phyloP scores from a whole-genome alignment of 768 basidiomycete species.

The Hygrophoropsis aurantiaca region DNA sequence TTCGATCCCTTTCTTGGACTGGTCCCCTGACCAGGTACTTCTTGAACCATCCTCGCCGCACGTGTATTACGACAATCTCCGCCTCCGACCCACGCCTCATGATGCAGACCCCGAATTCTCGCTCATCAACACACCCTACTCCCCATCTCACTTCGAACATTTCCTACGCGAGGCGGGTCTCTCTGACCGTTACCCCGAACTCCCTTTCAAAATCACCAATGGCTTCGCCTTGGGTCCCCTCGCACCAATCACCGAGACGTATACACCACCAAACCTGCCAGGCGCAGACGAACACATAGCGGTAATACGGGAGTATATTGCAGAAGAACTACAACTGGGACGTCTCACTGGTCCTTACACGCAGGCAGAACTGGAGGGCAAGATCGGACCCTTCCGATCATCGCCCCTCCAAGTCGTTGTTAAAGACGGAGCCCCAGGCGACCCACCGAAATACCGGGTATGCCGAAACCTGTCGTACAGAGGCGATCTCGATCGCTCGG shows the following conservation, averaged over 20 bases:
- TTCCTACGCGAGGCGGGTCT: background rate
- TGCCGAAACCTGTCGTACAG: slow-evolving; percentile 22
- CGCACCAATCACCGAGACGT: slow-evolving; percentile 3
- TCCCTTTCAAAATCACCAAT: slow-evolving; percentile 3
- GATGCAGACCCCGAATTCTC: background rate
- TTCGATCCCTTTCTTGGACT: background rate
- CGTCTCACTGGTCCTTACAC: slow-evolving; percentile 9
- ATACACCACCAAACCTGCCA: slow-evolving; percentile 8
- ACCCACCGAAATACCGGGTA: slow-evolving; percentile 13
- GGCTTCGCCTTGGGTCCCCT: slow-evolving; percentile 11
- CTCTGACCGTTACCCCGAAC: background rate
- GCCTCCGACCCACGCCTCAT: background rate
- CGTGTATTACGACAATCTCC: background rate
- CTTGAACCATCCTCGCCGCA: background rate
- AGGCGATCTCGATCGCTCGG: background rate
- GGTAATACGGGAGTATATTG: slow-evolving; percentile 7
- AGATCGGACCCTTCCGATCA: background rate
- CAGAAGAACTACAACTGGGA: slow-evolving; percentile 1
- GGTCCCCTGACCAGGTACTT: background rate
- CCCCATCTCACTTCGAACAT: background rate
- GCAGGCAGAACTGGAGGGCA: no score
- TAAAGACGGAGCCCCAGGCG: background rate
- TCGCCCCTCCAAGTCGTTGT: background rate
- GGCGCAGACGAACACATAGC: slow-evolving; percentile 1
- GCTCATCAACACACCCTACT: background rate